Percentiles rank a stretch among this genome's conserved stretches.
Conservation (phyloP, 208 protist genomes). For the Tritrichomonas foetus region DNA sequence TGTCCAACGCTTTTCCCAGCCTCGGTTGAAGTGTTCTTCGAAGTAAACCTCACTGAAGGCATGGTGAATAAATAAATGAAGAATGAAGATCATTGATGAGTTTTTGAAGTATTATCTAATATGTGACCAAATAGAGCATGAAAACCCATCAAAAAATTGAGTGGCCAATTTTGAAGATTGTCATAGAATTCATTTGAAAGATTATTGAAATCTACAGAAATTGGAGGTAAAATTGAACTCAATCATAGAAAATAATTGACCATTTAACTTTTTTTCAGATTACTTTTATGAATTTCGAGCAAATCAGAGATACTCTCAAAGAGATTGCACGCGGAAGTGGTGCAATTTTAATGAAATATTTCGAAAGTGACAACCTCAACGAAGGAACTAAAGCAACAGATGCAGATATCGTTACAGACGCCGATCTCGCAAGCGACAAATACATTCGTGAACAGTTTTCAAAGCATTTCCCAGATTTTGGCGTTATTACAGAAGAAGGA, state of each 20-base stretch:
- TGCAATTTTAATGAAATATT: background rate
- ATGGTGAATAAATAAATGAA: no score
- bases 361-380: background rate
- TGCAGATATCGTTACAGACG: conserved; percentile 24
- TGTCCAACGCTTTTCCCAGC: conserved; percentile 8
- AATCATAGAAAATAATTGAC: no score
- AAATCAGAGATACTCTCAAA: background rate
- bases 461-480: background rate
- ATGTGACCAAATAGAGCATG: no score
- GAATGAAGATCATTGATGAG: no score
- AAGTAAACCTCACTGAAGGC: no score
- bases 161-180: no score
- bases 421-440: background rate
- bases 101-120: no score
- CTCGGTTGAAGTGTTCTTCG: background rate
- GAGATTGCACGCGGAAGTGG: background rate
- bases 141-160: no score
- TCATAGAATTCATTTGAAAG: no score
- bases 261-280: no score
- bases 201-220: no score
- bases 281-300: background rate
- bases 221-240: no score
- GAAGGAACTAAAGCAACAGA: background rate
- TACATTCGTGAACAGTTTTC: background rate
- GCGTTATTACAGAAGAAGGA: conserved; percentile 34